A percentile compares a stretch with the other conserved stretches of the same genome.
Conservation (phyloP, 2,329 filamentous ascomycete genomes). For the Colletotrichum sp. region DNA sequence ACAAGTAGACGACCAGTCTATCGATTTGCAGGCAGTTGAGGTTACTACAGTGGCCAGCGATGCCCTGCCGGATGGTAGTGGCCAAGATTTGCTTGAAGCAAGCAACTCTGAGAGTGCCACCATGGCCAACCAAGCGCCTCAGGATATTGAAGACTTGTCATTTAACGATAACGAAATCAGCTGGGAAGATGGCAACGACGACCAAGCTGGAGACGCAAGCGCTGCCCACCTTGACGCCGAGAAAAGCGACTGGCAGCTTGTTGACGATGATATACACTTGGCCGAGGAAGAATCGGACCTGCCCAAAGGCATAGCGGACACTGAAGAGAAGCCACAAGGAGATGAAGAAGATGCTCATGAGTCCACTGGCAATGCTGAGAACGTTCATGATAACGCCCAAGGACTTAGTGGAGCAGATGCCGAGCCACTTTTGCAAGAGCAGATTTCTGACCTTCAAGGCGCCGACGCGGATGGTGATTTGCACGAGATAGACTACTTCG, state of each 20-base stretch:
- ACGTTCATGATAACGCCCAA: background rate
- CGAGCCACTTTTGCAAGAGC: conserved; percentile 7
- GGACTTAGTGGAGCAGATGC: background rate
- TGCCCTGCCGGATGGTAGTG: background rate
- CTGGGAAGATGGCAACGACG: conserved; percentile 18
- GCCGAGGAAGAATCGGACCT: conserved; percentile 17
- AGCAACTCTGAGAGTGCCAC: background rate
- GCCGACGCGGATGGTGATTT: conserved; percentile 16
- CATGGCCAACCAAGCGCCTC: background rate
- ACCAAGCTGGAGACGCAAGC: background rate
- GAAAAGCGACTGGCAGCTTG: conserved; percentile 8
- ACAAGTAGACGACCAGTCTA: conserved; percentile 27
- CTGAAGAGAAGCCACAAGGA: background rate
- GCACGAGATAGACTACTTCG: conserved; percentile 35
- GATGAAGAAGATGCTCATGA: conserved; percentile 22
- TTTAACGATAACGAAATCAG: conserved; percentile 22
- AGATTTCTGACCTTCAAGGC: background rate
- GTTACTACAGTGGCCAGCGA: background rate
- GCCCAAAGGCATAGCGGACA: background rate
- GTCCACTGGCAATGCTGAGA: conserved; percentile 18
- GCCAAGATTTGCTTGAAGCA: background rate
- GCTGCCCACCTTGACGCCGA: background rate
- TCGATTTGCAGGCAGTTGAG: background rate
- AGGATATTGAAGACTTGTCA: background rate
- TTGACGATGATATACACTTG: background rate